Evolutionary conservation across 306 rosid species (phyloP), one percentile per base, ranked within the genome.

Genomic region (Canavalia ensiformis): DNA sequence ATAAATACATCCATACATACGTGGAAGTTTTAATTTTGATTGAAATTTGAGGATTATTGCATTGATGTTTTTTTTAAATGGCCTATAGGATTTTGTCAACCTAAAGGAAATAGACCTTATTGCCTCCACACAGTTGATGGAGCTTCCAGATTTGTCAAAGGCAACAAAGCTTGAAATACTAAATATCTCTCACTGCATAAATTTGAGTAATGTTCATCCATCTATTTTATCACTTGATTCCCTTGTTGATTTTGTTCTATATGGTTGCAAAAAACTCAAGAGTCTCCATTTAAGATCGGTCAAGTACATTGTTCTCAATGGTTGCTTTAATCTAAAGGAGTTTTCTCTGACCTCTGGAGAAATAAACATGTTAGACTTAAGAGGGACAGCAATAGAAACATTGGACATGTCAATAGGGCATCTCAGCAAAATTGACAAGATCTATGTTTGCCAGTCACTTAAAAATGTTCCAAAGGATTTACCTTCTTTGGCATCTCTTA

Each of bases 81-180:
- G 41, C 5, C 25, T 12, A 31, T 28, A 75, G 78, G 33, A 59
- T 8, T 13, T 76, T 1, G 34, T 6, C 2, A 75, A 41, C 25
- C 59, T 82, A 37, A 49, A 70, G 9, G 4, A 3, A 41, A 8
- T 82, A 28, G 7, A 39, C 0, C 59, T 82, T 8, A 0, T 0
- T 0, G 2, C 4, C 2, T 82, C 72, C 9, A 0, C 2, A 2
- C 29, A 69, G 3, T 10, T 82, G 52, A 29, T 8, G 1, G 60
- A 76, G 51, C 54, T 76, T 12, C 68, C 82, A 0, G 82, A 82
- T 46, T 37, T 76, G 34, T 58, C 42, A 0, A 39, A 0, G 71
- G 78, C 77, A 29, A 55, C 45, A 49, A 69, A 68, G 46, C 82
- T 82, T 76, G 67, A 76, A 60, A 1, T 1, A 10, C 11, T 76